A percentile compares a stretch with the other conserved stretches of the same genome.
phyloP scores from a whole-genome alignment of 2,329 filamentous ascomycete genomes.

The Didymella lethalis region DNA sequence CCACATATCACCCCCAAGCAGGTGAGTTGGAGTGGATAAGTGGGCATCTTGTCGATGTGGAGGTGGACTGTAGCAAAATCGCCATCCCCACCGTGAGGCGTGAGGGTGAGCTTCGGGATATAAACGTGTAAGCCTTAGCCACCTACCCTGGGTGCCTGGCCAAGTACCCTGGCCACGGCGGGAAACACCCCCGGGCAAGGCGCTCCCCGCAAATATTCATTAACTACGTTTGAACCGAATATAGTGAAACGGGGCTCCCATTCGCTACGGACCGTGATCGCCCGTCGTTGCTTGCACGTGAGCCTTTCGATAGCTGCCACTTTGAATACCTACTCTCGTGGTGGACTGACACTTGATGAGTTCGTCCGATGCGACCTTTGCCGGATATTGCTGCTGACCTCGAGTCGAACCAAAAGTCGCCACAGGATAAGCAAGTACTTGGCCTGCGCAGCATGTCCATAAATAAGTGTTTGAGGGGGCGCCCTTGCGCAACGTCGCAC shows the following conservation, averaged over 20 bases:
- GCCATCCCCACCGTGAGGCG: constrained; percentile 18
- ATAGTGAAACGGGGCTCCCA: constrained; percentile 18
- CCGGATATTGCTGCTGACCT: constrained; percentile 11
- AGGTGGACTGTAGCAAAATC: constrained; percentile 18
- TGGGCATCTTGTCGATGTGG: constrained; percentile 45
- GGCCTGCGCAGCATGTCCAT: constrained; percentile 3
- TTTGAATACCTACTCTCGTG: neutral
- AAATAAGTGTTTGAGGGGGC: constrained; percentile 7
- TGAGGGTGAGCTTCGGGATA: constrained; percentile 17
- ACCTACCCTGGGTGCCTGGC: constrained; percentile 6
- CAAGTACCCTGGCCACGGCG: constrained; percentile 10
- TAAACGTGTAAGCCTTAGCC: constrained; percentile 16
- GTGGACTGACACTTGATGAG: neutral
- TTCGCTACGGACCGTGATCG: constrained; percentile 16
- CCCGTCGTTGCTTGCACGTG: constrained; percentile 10
- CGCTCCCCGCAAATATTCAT: constrained; percentile 22
- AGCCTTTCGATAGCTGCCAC: constrained; percentile 10
- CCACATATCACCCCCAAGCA: constrained; percentile 50
- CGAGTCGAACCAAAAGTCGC: constrained; percentile 4
- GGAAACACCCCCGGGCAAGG: constrained; percentile 7
- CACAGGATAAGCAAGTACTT: constrained; percentile 14
- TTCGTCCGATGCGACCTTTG: constrained; percentile 10
- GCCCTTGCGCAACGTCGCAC: constrained; percentile 23
- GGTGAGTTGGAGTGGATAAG: constrained; percentile 50
- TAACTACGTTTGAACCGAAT: constrained; percentile 13